These are phyloP conservation scores for Trichoderma sp. DNA, from an alignment of 2,329 filamentous ascomycete species.

Conservation along the genomic window DNA sequence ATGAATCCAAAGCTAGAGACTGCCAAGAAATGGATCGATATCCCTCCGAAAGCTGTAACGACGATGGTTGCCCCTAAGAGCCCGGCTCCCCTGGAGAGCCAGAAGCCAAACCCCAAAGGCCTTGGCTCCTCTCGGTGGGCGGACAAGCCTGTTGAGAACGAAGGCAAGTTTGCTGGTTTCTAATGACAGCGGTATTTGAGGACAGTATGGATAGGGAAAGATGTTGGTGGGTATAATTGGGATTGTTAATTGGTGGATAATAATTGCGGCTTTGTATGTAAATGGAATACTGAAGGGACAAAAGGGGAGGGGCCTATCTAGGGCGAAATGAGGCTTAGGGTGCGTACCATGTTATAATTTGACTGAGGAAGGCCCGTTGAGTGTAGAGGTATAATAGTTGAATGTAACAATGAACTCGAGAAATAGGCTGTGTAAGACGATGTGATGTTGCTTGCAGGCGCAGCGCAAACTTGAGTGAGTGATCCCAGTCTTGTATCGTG, in stretches of 20 bases:
- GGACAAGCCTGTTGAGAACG: background rate
- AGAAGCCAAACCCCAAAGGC: conserved; percentile 3
- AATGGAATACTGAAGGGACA: background rate
- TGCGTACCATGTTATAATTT: background rate
- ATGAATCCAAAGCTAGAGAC: background rate
- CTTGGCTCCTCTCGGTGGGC: conserved; percentile 29
- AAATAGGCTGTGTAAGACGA: conserved; percentile 7
- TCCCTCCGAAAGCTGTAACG: background rate
- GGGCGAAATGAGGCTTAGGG: background rate
- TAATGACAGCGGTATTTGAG: background rate
- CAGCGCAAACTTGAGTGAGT: background rate
- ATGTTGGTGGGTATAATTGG: background rate
- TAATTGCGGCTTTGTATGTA: background rate
- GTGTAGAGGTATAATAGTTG: background rate
- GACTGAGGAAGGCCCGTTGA: background rate
- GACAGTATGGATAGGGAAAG: background rate
- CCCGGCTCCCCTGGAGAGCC: background rate
- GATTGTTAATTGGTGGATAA: background rate
- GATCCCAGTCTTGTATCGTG: background rate
- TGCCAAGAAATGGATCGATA: background rate
- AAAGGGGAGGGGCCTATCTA: background rate
- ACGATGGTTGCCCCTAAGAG: background rate
- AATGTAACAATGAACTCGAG: background rate
- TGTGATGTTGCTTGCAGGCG: background rate
- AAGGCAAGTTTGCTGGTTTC: background rate